Base-by-base conservation (phyloP, 345 rosid species). In the Eucalyptus curtisii region DNA sequence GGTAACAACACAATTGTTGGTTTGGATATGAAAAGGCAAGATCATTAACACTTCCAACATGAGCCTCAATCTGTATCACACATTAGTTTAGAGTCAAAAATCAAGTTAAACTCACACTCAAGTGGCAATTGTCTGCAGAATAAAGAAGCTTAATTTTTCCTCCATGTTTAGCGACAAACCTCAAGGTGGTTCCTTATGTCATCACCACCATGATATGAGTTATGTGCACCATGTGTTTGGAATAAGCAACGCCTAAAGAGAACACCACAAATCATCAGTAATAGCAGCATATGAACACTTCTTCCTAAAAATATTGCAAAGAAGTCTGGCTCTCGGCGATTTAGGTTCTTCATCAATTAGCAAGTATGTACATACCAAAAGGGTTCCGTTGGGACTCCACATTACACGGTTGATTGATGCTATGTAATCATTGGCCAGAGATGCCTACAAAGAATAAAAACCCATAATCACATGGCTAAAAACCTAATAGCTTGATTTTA, bases 11-110 rank as follows among this genome's bases (percentile, higher is more conserved):
- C 91, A 90, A 89, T 68, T 90, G 93, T 64, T 91, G 86, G 89
- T 88, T 91, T 50, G 89, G 91, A 89, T 90, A 64, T n/a, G 92
- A 89, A 79, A 92, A 91, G 40, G 92, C 92, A 44, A 92, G 80
- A 82, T 91, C 92, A 88, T 91, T 91, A 49, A 91, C 92, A 80
- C 93, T 88, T 79, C 91, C 93, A 37, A 84, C 87, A 91, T 91
- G 93, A 87, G 92, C 93, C 16, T 90, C 93, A 48, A 92, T 89
- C 93, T 90, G 88, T 53, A 88, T 52, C 48, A 49, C 37, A 76
- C 45, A 61, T 30, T 61, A 76, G 44, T 11, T 55, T 44, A 87
- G 50, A 84, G 7, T 15, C 33, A n/a, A 71, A n/a, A 30, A 44
- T 52, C 53, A 50, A 66, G 50, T 30, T 27, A 13, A 16, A 52